Evolutionary conservation across 768 basidiomycete species (phyloP).

Genomic region (Rhizopogon roseolus): DNA sequence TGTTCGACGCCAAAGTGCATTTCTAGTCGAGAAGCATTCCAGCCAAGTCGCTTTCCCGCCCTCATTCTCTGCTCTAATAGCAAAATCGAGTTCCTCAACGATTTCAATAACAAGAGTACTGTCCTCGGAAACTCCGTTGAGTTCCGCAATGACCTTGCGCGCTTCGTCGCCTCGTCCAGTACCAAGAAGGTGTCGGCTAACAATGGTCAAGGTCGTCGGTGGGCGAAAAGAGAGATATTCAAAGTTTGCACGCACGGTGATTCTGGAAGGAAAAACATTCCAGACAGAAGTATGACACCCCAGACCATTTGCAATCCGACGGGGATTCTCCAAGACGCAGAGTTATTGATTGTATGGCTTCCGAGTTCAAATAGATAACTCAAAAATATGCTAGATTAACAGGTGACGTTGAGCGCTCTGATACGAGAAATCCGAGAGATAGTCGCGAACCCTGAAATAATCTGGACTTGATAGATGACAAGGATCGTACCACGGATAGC

Average conservation of each 20-base stretch:
- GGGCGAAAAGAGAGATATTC: neutral
- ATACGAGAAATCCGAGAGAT: neutral
- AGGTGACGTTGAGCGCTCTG: neutral
- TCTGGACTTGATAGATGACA: slow-evolving; percentile 74
- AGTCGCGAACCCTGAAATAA: slow-evolving; percentile 57
- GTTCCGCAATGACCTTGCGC: slow-evolving; percentile 52
- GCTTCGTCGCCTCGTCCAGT: slow-evolving; percentile 50
- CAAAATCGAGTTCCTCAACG: slow-evolving; percentile 60
- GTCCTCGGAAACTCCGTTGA: slow-evolving; percentile 60
- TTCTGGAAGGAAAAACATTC: slow-evolving; percentile 74
- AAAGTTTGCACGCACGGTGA: slow-evolving; percentile 50
- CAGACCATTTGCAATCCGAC: slow-evolving; percentile 72
- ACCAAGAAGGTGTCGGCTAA: slow-evolving; percentile 70
- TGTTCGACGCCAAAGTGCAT: slow-evolving; percentile 69
- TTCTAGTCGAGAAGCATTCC: slow-evolving; percentile 70
- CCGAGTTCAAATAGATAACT: slow-evolving; percentile 70
- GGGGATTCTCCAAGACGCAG: slow-evolving; percentile 70
- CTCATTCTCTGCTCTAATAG: slow-evolving; percentile 69
- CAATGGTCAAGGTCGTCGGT: neutral
- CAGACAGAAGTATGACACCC: slow-evolving; percentile 62
- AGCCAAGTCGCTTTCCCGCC: slow-evolving; percentile 77
- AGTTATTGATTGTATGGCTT: slow-evolving; percentile 47
- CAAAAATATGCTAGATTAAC: slow-evolving; percentile 52
- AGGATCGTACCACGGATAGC: slow-evolving; percentile 67
- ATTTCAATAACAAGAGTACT: slow-evolving; percentile 55